Conservation (phyloP, 352 stramenopile species). For the Pythium sp. region DNA sequence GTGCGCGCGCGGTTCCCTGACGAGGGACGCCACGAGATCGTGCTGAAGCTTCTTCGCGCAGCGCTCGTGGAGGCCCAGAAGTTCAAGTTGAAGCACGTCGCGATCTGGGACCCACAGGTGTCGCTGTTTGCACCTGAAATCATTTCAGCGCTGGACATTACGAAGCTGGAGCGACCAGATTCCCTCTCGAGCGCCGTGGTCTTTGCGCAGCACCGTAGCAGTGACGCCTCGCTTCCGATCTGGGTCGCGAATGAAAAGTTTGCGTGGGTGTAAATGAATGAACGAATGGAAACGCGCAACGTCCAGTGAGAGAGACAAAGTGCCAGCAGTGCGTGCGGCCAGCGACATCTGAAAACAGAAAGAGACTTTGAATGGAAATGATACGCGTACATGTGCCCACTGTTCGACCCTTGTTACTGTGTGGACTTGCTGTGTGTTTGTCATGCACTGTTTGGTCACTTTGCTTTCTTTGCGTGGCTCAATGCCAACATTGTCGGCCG, state of each 20-base stretch:
- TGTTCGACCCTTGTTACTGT: not conserved
- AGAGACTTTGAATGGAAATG: not conserved
- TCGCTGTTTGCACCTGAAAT: slow-evolving; percentile 24
- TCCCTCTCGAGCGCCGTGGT: slow-evolving; percentile 61
- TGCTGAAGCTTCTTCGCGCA: slow-evolving; percentile 26
- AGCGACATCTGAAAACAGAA: not conserved
- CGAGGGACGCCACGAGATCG: slow-evolving; percentile 11
- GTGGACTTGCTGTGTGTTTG: slow-evolving; percentile 2
- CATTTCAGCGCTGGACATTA: slow-evolving; percentile 26
- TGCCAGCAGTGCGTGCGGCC: not conserved
- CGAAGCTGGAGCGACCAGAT: slow-evolving; percentile 34
- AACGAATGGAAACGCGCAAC: not conserved
- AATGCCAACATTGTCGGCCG: not conserved
- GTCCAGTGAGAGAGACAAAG: not conserved
- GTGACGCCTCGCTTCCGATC: slow-evolving; percentile 13
- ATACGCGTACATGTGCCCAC: not conserved
- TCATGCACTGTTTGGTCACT: not conserved
- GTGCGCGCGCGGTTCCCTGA: slow-evolving; percentile 40
- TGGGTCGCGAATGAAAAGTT: slow-evolving; percentile 60
- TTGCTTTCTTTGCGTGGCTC: not conserved
- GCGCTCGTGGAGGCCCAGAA: slow-evolving; percentile 38
- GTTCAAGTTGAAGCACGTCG: slow-evolving; percentile 38
- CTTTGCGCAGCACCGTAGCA: slow-evolving; percentile 24
- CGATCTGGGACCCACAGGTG: slow-evolving; percentile 40
- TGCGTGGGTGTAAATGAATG: slow-evolving; percentile 37